Percentiles rank a stretch among this genome's conserved stretches.
Conservation (phyloP, 352 stramenopile species). For the Phytopythium boreale region DNA sequence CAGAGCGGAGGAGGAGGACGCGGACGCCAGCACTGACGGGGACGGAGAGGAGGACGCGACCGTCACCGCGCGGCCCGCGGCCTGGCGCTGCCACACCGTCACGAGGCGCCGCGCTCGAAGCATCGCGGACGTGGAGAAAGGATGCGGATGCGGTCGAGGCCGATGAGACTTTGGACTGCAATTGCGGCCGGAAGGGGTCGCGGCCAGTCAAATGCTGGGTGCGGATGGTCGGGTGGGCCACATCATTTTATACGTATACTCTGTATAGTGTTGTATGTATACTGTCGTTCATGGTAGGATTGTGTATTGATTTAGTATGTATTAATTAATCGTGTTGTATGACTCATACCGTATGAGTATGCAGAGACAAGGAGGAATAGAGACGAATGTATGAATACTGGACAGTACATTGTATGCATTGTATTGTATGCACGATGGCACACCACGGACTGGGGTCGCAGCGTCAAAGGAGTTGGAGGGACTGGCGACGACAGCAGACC, state of each 20-base stretch:
- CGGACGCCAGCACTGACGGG: not conserved
- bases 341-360: no score
- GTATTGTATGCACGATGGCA: no score
- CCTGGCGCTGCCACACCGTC: slow-evolving; percentile 26
- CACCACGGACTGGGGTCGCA: no score
- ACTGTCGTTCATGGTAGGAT: no score
- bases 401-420: no score
- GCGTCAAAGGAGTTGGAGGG: no score
- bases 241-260: not conserved
- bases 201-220: not conserved
- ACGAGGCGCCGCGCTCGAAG: slow-evolving; percentile 33
- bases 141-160: not conserved
- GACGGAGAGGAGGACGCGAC: slow-evolving; percentile 8
- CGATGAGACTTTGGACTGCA: not conserved
- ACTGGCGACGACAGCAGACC: no score
- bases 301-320: no score
- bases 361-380: no score
- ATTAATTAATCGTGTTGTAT: no score
- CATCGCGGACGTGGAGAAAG: slow-evolving; percentile 11
- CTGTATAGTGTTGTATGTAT: no score
- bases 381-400: no score
- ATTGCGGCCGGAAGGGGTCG: not conserved
- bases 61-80: not conserved
- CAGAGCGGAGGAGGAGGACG: slow-evolving; percentile 11
- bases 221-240: not conserved